phyloP scores from a whole-genome alignment of 148 eudicot genomes.

The Chenopodium suecicum region DNA sequence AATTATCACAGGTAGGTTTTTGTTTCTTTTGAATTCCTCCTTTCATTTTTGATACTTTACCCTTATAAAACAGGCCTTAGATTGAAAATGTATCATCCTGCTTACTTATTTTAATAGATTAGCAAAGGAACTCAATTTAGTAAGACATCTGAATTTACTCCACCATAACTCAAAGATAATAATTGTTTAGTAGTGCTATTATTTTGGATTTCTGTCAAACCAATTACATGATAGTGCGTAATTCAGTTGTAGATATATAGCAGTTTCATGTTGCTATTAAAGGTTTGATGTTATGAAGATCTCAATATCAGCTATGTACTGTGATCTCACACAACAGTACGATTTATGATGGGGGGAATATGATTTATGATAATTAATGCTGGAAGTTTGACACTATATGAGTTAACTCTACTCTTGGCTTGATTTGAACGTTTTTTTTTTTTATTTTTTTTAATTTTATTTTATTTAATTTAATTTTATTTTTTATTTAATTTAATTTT shows the following conservation, averaged over 20 bases:
- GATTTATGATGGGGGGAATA: too few species aligned
- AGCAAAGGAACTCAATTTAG: not conserved
- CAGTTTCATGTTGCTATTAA: not conserved
- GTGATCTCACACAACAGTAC: not conserved
- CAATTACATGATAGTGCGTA: not conserved
- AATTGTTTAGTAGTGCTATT: not conserved
- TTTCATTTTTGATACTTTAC: not conserved
- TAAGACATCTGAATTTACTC: not conserved
- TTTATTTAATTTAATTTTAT: too few species aligned
- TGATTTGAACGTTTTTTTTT: not conserved
- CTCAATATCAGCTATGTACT: not conserved
- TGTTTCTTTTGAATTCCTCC: not conserved
- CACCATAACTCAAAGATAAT: not conserved
- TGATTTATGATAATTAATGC: not conserved
- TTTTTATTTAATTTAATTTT: too few species aligned
- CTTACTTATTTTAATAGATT: not conserved
- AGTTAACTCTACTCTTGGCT: not conserved
- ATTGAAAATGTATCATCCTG: not conserved
- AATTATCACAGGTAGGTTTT: slow-evolving; percentile 37
- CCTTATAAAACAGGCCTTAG: not conserved
- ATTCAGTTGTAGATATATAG: not conserved
- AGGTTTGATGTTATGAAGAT: not conserved
- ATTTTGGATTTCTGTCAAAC: not conserved
- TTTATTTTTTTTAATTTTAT: too few species aligned
- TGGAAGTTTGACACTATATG: not conserved